Evolutionary conservation across 75 land plant genomes (phyloP).

Genomic region (Cupressus sempervirens): DNA sequence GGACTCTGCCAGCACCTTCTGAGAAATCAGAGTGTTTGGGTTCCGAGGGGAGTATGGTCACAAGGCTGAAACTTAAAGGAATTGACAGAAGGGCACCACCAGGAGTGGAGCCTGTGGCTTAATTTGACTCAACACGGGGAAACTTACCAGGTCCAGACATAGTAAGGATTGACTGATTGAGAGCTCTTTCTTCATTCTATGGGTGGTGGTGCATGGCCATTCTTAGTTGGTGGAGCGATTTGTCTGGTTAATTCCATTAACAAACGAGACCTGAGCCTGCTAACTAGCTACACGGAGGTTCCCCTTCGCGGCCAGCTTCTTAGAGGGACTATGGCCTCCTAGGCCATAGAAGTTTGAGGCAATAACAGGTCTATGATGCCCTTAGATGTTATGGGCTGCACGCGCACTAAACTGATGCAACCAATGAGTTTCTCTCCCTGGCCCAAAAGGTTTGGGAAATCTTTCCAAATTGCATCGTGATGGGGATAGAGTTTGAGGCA

Average conservation of each 20-base stretch:
- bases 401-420: too few species aligned
- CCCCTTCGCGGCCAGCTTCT: constrained; percentile 33
- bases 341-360: constrained; percentile 76
- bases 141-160: constrained; percentile 51
- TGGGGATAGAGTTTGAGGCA: too few species aligned
- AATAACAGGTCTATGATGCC: constrained; percentile 79
- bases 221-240: constrained; percentile 78
- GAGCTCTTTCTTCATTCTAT: constrained; percentile 58
- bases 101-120: constrained; percentile 51
- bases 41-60: constrained; percentile 23
- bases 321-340: constrained; percentile 61
- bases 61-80: constrained; percentile 65
- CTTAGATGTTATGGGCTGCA: constrained; percentile 74
- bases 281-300: constrained; percentile 68
- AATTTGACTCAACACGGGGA: constrained; percentile 55
- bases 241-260: constrained; percentile 92
- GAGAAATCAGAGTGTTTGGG: too few species aligned
- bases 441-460: too few species aligned
- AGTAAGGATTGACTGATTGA: constrained; percentile 51
- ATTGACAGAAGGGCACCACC: constrained; percentile 54
- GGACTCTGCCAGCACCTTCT: too few species aligned
- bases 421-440: too few species aligned
- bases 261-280: constrained; percentile 95
- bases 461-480: too few species aligned
- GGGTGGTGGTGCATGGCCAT: constrained; percentile 60